Base-by-base conservation (phyloP, 139 green algal genomes). In the Coelastrella sp. region DNA sequence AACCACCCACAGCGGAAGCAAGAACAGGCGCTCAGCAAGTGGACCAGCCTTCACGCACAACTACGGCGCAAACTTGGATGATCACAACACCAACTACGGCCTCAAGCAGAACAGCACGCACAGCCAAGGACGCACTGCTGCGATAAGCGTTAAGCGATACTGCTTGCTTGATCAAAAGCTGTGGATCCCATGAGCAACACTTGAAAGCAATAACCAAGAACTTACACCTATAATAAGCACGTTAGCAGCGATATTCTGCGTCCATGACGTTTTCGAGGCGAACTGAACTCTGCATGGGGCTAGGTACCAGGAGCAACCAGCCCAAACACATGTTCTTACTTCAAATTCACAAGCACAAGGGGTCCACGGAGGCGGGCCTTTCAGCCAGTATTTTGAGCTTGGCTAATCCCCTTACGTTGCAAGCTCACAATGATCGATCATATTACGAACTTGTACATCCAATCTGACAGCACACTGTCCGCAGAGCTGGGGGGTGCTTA, bases 181-280 rank as follows among this genome's bases (percentile, higher is more conserved):
- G 32, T 47, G 32, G 32, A 47, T 47, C 32, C 32, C 32, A 47
- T 1, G 32, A 47, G 32, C 32, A 47, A 47, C 32, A 47, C 32
- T 2, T 47, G 32, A 47, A 47, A 47, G 32, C 32, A 47, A 47
- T 47, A 47, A 47, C 0, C 32, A 47, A 47, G 32, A 47, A 47
- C 32, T 47, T 47, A 47, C 32, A 47, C 32, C 32, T 71, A 71
- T 20, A 71, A 71, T 71, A 20, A 71, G 13, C 64, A 71, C 64
- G 64, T 71, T 71, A 71, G 13, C 16, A 11, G 16, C 64, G 11
- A 71, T 14, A 20, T 14, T 71, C 4, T 71, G 64, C 16, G 16
- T 76, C 17, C 68, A 76, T 76, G 68, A 76, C 68, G 68, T 76
- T 76, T 76, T 76, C 68, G 17, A 71, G 22, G 68, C 17, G n/a